Base-by-base conservation (phyloP, 495 filamentous ascomycete species). In the Polyplosphaeria fusca region DNA sequence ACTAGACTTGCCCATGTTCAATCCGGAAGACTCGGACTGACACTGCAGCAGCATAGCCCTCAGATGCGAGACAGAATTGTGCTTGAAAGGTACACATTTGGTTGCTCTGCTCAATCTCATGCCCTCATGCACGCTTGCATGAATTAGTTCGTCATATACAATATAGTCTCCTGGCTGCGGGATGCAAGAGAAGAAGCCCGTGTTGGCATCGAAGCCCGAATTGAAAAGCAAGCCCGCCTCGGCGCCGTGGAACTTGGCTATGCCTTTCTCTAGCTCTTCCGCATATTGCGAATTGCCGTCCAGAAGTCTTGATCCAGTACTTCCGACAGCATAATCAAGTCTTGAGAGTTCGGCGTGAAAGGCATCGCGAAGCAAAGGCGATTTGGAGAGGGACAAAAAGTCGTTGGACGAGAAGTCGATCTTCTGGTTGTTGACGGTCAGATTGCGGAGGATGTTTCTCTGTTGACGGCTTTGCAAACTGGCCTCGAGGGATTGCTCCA, bases 171-270 rank as follows among this genome's bases (percentile, higher is more conserved):
- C 84, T 0, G 73, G 74, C 46, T 86, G 86, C 3, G 88, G 86
- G 12, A 90, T 70, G 52, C 77, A 83, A 3, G 79, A 72, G 20
- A 87, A 82, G 1, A 91, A 74, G 1, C 84, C 87, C 0, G 80
- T 74, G 65, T 91, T 91, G 13, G 87, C 88, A 62, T 91, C 87
- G 67, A 79, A 89, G 4, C 86, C 88, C 2, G 86, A 89, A 61
- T 86, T 88, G 68, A 88, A 89, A 2, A 93, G 69, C n/a, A 91
- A 72, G 0, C 77, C 88, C 0, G 77, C 71, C 0, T 74, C 72
- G 0, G 85, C 85, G n/a, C 73, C 57, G 54, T 91, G 86, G 60
- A 89, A 89, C 0, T 56, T 47, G 0, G 88, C 85, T 47, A 91
- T 82, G 12, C 75, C 76, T 0, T 53, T 52, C 64, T 92, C 88